Conservation (phyloP, 768 basidiomycete species). For the Suillus placidus region DNA sequence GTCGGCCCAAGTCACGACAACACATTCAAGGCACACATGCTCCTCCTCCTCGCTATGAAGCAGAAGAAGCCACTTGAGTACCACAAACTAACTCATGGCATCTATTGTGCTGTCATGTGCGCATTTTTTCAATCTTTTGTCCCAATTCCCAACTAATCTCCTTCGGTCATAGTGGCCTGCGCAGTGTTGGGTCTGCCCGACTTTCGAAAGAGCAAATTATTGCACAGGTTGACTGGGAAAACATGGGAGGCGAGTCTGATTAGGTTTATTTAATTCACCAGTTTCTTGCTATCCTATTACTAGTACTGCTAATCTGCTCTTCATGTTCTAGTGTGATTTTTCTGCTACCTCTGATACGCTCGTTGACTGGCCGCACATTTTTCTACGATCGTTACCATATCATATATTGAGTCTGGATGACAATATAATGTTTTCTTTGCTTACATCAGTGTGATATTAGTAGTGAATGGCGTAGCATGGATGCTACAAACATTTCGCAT, state of each 20-base stretch:
- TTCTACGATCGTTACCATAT: not conserved
- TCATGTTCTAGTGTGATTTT: no score
- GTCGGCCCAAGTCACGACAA: not conserved
- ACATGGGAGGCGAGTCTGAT: not conserved
- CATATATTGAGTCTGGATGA: not conserved
- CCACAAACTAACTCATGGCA: constrained; percentile 1
- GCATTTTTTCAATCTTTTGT: not conserved
- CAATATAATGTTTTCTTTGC: not conserved
- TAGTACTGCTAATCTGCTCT: no score
- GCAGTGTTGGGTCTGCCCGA: not conserved
- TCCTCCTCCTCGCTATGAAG: not conserved
- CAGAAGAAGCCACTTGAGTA: not conserved
- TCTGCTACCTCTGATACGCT: not conserved
- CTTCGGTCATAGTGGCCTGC: not conserved
- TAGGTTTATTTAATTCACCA: not conserved
- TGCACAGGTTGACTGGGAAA: not conserved
- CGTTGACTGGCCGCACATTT: not conserved
- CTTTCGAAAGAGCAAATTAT: not conserved
- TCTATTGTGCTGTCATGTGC: not conserved
- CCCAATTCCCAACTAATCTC: not conserved
- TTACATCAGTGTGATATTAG: not conserved
- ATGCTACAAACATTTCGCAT: not conserved
- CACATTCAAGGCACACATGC: constrained; percentile 1
- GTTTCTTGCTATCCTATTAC: not conserved
- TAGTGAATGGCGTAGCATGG: not conserved